These are phyloP conservation scores for Monosporascus sp. DNA, from an alignment of 2,329 filamentous ascomycete genomes.

Conservation along the genomic window DNA sequence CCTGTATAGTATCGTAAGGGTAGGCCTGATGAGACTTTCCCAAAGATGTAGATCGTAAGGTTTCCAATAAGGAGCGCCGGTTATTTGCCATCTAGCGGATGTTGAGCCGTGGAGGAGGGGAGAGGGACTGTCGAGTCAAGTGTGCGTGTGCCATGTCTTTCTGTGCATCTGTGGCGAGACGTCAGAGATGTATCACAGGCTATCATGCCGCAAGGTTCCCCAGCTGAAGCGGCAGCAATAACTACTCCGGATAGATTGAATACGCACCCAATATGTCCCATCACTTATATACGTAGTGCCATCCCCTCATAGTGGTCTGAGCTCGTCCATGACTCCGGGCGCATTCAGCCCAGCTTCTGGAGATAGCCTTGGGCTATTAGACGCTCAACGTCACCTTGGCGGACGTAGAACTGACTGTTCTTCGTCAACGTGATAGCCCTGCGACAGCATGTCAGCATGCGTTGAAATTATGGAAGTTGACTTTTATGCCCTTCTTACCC, in stretches of 20 bases:
- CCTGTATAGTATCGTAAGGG: neutral
- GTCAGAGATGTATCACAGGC: too few species aligned
- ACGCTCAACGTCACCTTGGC: constrained; percentile 91
- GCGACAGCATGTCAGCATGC: constrained; percentile 1
- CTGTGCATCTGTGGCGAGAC: too few species aligned
- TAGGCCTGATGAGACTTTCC: neutral
- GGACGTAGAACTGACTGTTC: constrained; percentile 96
- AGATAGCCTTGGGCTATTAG: constrained; percentile 92
- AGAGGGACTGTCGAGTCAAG: too few species aligned
- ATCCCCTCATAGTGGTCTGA: neutral
- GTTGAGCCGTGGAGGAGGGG: too few species aligned
- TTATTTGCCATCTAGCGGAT: neutral
- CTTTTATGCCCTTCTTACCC: constrained; percentile 54
- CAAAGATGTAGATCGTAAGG: neutral
- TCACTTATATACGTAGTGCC: neutral
- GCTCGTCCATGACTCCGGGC: neutral
- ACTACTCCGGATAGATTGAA: too few species aligned
- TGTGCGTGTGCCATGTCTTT: too few species aligned
- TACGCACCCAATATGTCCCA: neutral
- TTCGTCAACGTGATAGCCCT: constrained; percentile 94
- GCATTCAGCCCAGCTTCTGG: constrained; percentile 72
- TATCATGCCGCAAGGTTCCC: too few species aligned
- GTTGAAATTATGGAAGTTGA: neutral
- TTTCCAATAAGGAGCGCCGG: neutral
- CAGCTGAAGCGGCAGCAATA: too few species aligned